These are phyloP conservation scores for Diaporthe sp. DNA, from an alignment of 2,329 filamentous ascomycete species.

Conservation along the genomic window DNA sequence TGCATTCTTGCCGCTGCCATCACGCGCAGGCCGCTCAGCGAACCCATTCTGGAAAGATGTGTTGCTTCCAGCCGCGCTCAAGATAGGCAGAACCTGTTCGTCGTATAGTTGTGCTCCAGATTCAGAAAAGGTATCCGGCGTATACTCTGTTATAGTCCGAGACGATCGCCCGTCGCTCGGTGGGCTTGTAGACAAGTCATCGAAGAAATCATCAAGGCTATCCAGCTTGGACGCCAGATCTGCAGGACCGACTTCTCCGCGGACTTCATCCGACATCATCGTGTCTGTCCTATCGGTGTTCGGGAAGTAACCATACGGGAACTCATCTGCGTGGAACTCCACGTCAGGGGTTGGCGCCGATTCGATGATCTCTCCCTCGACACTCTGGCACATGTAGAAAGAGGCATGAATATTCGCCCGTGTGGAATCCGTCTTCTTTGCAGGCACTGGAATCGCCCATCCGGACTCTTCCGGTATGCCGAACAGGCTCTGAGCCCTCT, in stretches of 20 bases:
- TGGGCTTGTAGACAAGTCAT: slow-evolving; percentile 72
- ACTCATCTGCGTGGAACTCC: slow-evolving; percentile 93
- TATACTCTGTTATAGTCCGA: slow-evolving; percentile 73
- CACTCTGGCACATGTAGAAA: slow-evolving; percentile 90
- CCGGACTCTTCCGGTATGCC: slow-evolving; percentile 96
- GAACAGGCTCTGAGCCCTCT: slow-evolving; percentile 92
- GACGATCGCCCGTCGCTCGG: slow-evolving; percentile 73
- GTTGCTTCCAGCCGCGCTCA: slow-evolving; percentile 79
- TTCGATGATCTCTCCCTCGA: slow-evolving; percentile 69
- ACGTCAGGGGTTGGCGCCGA: slow-evolving; percentile 84
- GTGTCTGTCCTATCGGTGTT: slow-evolving; percentile 82
- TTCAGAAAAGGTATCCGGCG: slow-evolving; percentile 72
- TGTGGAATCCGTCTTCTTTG: slow-evolving; percentile 87
- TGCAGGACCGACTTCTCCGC: slow-evolving; percentile 79
- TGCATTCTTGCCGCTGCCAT: slow-evolving; percentile 73
- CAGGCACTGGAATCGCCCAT: slow-evolving; percentile 95
- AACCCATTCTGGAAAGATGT: slow-evolving; percentile 91
- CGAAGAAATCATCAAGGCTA: slow-evolving; percentile 85
- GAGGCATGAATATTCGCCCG: slow-evolving; percentile 94
- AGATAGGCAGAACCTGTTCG: slow-evolving; percentile 89
- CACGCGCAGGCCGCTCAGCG: slow-evolving; percentile 63
- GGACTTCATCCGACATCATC: slow-evolving; percentile 89
- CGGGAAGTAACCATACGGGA: slow-evolving; percentile 83
- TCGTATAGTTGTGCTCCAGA: slow-evolving; percentile 89
- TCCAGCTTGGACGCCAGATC: slow-evolving; percentile 87